These are phyloP conservation scores for Russula emetica DNA, from an alignment of 768 basidiomycete species.

Conservation along the genomic window DNA sequence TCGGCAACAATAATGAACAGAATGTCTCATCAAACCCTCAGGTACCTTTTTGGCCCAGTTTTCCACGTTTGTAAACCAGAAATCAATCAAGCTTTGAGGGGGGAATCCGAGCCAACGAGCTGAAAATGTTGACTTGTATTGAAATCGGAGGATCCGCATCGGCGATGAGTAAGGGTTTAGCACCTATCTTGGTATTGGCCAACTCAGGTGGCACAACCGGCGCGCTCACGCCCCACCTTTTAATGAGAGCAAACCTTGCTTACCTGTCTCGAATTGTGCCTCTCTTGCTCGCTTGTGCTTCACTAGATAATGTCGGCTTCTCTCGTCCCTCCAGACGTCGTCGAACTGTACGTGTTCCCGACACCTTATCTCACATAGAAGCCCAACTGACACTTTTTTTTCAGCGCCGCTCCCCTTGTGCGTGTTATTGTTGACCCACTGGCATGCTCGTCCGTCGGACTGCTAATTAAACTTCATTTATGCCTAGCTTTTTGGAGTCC, in stretches of 20 bases:
- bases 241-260: neutral
- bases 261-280: neutral
- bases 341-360: conserved; percentile 4
- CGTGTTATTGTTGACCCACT: neutral
- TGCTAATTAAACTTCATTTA: neutral
- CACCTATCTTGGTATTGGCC: neutral
- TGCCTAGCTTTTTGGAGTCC: conserved; percentile 13
- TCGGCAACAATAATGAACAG: neutral
- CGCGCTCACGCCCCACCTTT: neutral
- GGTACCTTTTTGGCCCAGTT: neutral
- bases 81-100: neutral
- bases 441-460: neutral
- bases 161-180: neutral
- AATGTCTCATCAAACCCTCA: neutral
- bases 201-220: too few relatives aligned
- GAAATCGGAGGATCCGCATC: neutral
- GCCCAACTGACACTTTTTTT: neutral
- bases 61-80: neutral
- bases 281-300: neutral
- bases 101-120: neutral
- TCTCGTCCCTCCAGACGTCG: neutral
- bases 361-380: too few relatives aligned
- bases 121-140: neutral
- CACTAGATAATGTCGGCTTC: conserved; percentile 3
- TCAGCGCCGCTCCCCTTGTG: conserved; percentile 16